phyloP scores from a whole-genome alignment of 129 eudicot species.

The Mikania micrantha region DNA sequence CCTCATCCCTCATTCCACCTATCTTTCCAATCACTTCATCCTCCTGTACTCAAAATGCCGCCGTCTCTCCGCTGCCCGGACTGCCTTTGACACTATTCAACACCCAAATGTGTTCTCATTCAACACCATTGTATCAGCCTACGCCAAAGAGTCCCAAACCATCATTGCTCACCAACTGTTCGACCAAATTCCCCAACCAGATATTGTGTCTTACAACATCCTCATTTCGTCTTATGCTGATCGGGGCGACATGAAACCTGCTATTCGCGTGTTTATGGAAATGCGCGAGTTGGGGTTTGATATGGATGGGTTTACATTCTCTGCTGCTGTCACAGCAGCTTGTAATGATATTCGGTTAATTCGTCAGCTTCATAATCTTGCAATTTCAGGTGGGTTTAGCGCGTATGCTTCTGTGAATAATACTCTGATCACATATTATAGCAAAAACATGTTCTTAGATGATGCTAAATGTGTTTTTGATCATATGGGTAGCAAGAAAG shows the following conservation, averaged over 20 bases:
- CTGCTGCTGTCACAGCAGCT: conserved; percentile 60
- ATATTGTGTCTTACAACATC: conserved; percentile 65
- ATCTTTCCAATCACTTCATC: conserved; percentile 72
- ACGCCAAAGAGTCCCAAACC: conserved; percentile 51
- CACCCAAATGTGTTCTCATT: conserved; percentile 66
- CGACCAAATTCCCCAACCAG: conserved; percentile 71
- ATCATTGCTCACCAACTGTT: conserved; percentile 65
- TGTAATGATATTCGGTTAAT: conserved; percentile 42
- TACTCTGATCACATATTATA: conserved; percentile 50
- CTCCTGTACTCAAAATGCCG: conserved; percentile 86
- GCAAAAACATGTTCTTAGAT: conserved; percentile 47
- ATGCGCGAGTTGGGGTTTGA: conserved; percentile 45
- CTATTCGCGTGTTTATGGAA: conserved; percentile 41
- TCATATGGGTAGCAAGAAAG: conserved; percentile 45
- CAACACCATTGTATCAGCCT: conserved; percentile 68
- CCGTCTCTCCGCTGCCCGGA: conserved; percentile 51
- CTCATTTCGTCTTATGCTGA: conserved; percentile 73
- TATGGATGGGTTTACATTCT: conserved; percentile 68
- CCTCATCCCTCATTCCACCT: conserved; percentile 44
- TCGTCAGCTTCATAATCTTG: conserved; percentile 47
- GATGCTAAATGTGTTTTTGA: conserved; percentile 52
- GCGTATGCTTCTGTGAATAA: conserved; percentile 55
- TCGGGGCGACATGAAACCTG: conserved; percentile 38
- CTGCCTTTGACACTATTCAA: conserved; percentile 37
- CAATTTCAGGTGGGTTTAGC: conserved; percentile 54